Conservation (phyloP, 1,284 basidiomycete species). For the Leccinum ponderosum region DNA sequence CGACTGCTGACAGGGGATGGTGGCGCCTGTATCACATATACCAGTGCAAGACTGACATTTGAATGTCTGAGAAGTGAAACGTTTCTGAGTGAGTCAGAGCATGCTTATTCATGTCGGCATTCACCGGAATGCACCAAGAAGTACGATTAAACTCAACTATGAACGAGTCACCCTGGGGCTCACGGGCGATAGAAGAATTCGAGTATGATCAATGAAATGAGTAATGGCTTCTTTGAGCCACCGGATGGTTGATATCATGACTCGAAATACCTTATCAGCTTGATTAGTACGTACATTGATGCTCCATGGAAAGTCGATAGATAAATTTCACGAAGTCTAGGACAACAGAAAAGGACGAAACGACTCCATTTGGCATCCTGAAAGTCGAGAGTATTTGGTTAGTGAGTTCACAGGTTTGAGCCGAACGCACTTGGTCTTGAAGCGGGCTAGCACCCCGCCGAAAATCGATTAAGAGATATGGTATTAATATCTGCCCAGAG, state of each 20-base stretch:
- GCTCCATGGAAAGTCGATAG: background rate
- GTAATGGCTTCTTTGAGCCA: constrained; percentile 19
- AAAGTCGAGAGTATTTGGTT: constrained; percentile 7
- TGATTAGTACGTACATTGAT: background rate
- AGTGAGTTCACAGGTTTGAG: constrained; percentile 6
- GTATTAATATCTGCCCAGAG: constrained; percentile 4
- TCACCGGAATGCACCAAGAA: constrained; percentile 1
- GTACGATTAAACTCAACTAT: constrained; percentile 19
- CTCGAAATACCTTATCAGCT: constrained; percentile 20
- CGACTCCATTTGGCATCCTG: constrained; percentile 7
- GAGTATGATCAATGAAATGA: constrained; percentile 1
- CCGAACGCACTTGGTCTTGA: background rate
- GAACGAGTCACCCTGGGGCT: constrained; percentile 12
- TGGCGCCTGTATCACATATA: constrained; percentile 5
- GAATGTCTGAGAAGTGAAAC: background rate
- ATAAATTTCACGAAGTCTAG: background rate
- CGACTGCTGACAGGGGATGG: background rate
- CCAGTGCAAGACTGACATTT: background rate
- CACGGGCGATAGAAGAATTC: background rate
- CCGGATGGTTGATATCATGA: constrained; percentile 14
- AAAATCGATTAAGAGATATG: background rate
- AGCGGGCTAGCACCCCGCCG: background rate
- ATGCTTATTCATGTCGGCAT: constrained; percentile 2
- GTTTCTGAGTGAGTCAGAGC: constrained; percentile 5
- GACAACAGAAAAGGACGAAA: background rate